These are phyloP conservation scores for Dichomitus squalens DNA, from an alignment of 1,284 basidiomycete species.

Conservation along the genomic window DNA sequence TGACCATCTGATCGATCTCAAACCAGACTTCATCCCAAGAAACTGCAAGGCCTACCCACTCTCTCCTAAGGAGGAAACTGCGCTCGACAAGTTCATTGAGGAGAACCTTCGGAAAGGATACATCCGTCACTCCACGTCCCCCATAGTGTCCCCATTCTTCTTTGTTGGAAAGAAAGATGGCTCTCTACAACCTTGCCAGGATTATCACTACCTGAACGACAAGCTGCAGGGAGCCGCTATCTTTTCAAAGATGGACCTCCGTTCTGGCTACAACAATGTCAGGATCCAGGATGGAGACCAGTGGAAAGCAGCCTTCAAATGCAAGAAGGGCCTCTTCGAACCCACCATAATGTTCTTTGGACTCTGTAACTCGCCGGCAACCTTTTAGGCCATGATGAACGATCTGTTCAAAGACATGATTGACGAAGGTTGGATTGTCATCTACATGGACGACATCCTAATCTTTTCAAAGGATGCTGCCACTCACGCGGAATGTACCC, in stretches of 20 bases:
- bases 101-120: no score
- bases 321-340: conserved; percentile 2
- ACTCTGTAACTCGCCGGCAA: conserved; percentile 16
- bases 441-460: conserved; percentile 10
- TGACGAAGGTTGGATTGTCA: not conserved
- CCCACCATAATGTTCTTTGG: conserved; percentile 11
- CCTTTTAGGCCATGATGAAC: not conserved
- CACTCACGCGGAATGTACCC: not conserved
- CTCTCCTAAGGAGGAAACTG: no score
- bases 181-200: no score
- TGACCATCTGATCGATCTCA: no score
- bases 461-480: not conserved
- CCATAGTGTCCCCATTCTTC: no score
- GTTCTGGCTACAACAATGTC: conserved; percentile 2
- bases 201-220: no score
- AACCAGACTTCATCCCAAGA: no score
- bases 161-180: no score
- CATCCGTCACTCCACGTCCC: no score
- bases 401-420: conserved; percentile 1
- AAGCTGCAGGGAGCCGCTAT: no score
- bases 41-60: no score
- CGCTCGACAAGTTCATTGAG: no score
- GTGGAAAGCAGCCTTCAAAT: conserved; percentile 6
- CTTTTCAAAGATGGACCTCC: conserved; percentile 1
- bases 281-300: conserved; percentile 4